Conservation (phyloP, 345 rosid genomes). For the Linum usitatissimum region DNA sequence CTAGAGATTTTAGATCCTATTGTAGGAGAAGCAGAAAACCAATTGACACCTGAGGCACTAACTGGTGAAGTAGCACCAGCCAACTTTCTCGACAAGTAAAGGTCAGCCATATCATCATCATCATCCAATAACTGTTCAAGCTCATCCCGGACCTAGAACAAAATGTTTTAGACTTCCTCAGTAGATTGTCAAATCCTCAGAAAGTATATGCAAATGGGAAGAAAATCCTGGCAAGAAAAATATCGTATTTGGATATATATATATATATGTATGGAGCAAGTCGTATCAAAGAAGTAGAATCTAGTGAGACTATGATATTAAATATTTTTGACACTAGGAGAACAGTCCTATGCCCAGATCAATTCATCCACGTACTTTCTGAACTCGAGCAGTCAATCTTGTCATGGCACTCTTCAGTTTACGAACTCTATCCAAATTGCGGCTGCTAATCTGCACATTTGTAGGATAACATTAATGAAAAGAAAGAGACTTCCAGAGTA, state of each 20-base stretch:
- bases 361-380: conserved; percentile 26
- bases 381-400: conserved; percentile 43
- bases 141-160: conserved; percentile 40
- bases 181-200: neutral
- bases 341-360: neutral
- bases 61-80: conserved; percentile 27
- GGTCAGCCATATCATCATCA: conserved; percentile 50
- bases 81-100: conserved; percentile 41
- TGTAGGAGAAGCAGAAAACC: conserved; percentile 30
- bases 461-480: neutral
- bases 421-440: conserved; percentile 41
- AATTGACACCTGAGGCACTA: conserved; percentile 29
- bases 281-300: neutral
- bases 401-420: conserved; percentile 54
- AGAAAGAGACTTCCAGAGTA: neutral
- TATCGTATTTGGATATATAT: no score
- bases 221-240: neutral
- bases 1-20: conserved; percentile 37
- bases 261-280: neutral
- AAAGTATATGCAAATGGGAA: neutral
- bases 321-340: neutral
- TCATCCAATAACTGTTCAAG: conserved; percentile 48
- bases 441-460: conserved; percentile 44
- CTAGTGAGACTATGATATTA: neutral
- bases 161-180: neutral